phyloP scores from a whole-genome alignment of 1,284 basidiomycete genomes.

The Hortiboletus rubellus region DNA sequence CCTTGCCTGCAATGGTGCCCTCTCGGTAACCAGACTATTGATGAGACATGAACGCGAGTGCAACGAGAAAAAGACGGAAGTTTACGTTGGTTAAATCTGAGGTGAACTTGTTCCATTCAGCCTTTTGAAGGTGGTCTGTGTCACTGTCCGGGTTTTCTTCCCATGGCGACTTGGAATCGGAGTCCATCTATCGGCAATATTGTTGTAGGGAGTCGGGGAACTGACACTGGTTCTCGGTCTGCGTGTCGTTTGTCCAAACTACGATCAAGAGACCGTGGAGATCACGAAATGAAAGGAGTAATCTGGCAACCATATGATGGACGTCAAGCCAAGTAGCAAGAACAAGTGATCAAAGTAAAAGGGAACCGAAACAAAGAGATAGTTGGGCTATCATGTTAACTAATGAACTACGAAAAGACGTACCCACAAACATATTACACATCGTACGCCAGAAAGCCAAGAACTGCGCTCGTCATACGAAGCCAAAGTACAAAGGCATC shows the following conservation, averaged over 20 bases:
- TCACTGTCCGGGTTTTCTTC: slow-evolving; percentile 40
- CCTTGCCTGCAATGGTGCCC: slow-evolving; percentile 84
- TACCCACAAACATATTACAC: too few relatives aligned
- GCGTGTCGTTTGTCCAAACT: too few relatives aligned
- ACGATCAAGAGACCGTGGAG: too few relatives aligned
- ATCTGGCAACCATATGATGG: too few relatives aligned
- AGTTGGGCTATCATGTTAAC: too few relatives aligned
- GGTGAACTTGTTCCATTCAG: slow-evolving; percentile 66
- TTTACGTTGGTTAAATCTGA: slow-evolving; percentile 66
- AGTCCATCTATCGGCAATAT: slow-evolving; percentile 41
- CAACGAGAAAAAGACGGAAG: neutral
- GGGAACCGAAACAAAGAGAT: neutral
- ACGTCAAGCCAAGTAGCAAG: neutral
- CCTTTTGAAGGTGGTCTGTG: slow-evolving; percentile 37
- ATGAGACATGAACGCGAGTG: slow-evolving; percentile 1
- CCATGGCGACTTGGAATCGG: slow-evolving; percentile 52
- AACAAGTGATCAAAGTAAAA: neutral
- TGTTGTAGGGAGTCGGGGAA: neutral
- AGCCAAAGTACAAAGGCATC: neutral
- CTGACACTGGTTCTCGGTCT: neutral
- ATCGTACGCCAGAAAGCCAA: too few relatives aligned
- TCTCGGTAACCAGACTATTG: slow-evolving; percentile 81
- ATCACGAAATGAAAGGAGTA: too few relatives aligned
- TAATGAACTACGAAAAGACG: neutral
- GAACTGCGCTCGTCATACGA: too few relatives aligned